These are phyloP conservation scores for Mucor sp. DNA, from an alignment of 371 early-diverging fungal genomes.

Conservation along the genomic window DNA sequence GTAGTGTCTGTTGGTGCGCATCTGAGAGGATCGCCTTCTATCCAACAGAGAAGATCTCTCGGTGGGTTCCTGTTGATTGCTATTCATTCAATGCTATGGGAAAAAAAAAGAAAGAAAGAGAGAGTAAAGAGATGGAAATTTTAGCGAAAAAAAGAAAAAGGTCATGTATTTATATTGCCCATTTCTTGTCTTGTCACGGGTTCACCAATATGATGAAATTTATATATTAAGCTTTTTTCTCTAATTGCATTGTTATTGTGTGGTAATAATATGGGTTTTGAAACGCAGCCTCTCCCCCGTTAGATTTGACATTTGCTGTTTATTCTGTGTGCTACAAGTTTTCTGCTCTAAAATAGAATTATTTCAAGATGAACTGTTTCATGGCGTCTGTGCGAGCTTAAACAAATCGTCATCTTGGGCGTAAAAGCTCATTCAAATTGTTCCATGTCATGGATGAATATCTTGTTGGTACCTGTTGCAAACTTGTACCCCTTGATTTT, in stretches of 20 bases:
- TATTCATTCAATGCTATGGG: not conserved
- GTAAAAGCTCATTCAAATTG: not conserved
- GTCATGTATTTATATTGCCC: not conserved
- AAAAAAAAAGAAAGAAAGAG: not conserved
- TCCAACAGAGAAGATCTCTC: slow-evolving; percentile 34
- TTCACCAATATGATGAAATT: slow-evolving; percentile 4
- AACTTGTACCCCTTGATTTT: not conserved
- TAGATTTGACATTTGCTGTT: not conserved
- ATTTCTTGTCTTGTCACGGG: slow-evolving; percentile 1
- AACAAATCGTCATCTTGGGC: not conserved
- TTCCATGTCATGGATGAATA: not conserved
- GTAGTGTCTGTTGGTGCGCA: slow-evolving; percentile 6
- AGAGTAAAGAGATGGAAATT: not conserved
- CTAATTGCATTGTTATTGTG: not conserved
- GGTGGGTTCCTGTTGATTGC: slow-evolving; percentile 2
- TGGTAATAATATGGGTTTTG: not conserved
- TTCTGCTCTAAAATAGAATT: not conserved
- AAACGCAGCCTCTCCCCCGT: not conserved
- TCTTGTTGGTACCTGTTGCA: not conserved
- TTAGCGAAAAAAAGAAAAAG: not conserved
- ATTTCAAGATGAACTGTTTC: slow-evolving; percentile 1
- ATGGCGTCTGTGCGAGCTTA: slow-evolving; percentile 2
- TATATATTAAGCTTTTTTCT: slow-evolving; percentile 1
- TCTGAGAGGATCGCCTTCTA: slow-evolving; percentile 20
- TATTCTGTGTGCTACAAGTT: not conserved